phyloP scores from a whole-genome alignment of 1,139 yeast genomes.

The Torulaspora globosa region DNA sequence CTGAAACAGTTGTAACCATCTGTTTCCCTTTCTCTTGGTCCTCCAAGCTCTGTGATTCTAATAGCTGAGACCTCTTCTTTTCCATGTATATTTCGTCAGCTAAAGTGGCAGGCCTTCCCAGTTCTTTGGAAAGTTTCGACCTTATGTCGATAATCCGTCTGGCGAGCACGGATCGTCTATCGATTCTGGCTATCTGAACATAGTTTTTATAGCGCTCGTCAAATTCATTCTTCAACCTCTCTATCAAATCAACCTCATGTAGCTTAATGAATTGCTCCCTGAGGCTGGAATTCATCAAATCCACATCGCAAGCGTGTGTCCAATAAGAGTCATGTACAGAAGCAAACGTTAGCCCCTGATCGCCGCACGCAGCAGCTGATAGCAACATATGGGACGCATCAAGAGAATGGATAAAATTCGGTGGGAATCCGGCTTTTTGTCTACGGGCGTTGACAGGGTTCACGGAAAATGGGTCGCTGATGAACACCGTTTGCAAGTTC shows the following conservation, averaged over 20 bases:
- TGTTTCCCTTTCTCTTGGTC: constrained; percentile 50
- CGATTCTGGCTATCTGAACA: constrained; percentile 56
- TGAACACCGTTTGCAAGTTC: constrained; percentile 74
- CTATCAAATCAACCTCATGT: constrained; percentile 70
- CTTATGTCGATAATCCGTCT: constrained; percentile 49
- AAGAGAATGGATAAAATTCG: constrained; percentile 89
- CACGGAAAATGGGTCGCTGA: constrained; percentile 78
- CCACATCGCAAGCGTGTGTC: constrained; percentile 92
- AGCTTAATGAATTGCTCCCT: constrained; percentile 77
- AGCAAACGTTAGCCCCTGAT: constrained; percentile 69
- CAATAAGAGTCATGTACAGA: constrained; percentile 98
- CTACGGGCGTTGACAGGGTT: constrained; percentile 82
- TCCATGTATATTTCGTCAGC: constrained; percentile 75
- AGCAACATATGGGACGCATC: constrained; percentile 97
- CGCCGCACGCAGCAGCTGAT: constrained; percentile 79
- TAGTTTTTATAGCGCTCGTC: constrained; percentile 72
- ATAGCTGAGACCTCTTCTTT: constrained; percentile 53
- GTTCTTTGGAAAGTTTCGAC: constrained; percentile 45
- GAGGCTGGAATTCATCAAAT: constrained; percentile 63
- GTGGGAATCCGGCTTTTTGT: constrained; percentile 92
- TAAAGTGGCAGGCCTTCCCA: constrained; percentile 58
- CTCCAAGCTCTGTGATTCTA: constrained; percentile 51
- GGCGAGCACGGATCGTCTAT: constrained; percentile 53
- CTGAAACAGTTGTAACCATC: constrained; percentile 72
- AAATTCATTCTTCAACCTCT: constrained; percentile 70